Evolutionary conservation across 2,329 filamentous ascomycete genomes (phyloP).

Genomic region (Aspergillus sp.): DNA sequence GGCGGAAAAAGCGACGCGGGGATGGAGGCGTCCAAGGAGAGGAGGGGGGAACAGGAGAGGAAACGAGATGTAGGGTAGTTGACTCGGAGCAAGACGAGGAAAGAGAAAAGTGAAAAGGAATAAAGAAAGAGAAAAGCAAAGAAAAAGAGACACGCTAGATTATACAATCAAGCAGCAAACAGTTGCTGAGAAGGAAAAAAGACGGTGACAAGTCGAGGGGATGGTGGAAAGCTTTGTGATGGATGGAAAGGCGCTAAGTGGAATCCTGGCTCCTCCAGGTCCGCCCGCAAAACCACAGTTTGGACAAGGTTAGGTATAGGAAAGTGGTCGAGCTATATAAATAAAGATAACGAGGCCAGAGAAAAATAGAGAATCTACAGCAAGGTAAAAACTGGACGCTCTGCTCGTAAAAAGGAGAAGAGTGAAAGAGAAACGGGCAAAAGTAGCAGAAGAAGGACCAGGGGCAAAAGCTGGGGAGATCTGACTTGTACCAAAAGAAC

Average conservation of each 20-base stretch:
- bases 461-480: slow-evolving; percentile 29
- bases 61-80: slow-evolving; percentile 22
- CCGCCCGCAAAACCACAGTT: slow-evolving; percentile 19
- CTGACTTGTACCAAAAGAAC: slow-evolving; percentile 26
- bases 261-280: slow-evolving; percentile 26
- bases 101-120: slow-evolving; percentile 19
- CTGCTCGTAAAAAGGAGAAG: slow-evolving; percentile 22
- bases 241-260: slow-evolving; percentile 24
- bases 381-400: slow-evolving; percentile 5
- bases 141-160: slow-evolving; percentile 23
- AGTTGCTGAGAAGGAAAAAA: slow-evolving; percentile 20
- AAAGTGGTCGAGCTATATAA: background rate
- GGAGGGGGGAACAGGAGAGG: slow-evolving; percentile 28
- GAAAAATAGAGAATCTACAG: slow-evolving; percentile 15
- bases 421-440: slow-evolving; percentile 25
- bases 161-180: slow-evolving; percentile 23
- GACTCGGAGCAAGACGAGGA: slow-evolving; percentile 15
- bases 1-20: slow-evolving; percentile 32
- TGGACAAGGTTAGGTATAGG: slow-evolving; percentile 10
- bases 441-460: slow-evolving; percentile 23
- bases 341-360: background rate
- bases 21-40: slow-evolving; percentile 27
- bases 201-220: slow-evolving; percentile 21
- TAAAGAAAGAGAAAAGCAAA: slow-evolving; percentile 25
- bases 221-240: slow-evolving; percentile 25